Evolutionary conservation across 768 basidiomycete species (phyloP), one percentile per base, ranked within the genome.

Genomic region (Botryobasidium botryosum): DNA sequence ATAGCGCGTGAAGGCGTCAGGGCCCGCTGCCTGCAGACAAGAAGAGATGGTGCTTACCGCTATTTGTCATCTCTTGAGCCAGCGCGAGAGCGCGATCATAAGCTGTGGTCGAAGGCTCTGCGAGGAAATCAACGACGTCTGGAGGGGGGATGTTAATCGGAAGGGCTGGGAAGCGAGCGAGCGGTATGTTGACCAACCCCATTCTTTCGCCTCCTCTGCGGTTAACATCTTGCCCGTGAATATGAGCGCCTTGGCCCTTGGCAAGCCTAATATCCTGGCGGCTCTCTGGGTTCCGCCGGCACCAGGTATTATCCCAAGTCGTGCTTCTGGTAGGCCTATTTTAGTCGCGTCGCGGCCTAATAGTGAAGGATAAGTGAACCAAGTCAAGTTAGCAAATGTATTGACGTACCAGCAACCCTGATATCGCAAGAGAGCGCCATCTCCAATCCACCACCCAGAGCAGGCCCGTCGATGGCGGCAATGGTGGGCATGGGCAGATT

Each of bases 371-470:
- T 69, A 18, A 23, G 23, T 24, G 24, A 31, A 33, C 40, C 12
- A 8, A 33, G 24, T 25, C 21, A 26, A 18, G 35, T 21, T 26
- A n/a, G 33, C 3, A 40, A 32, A n/a, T 5, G 13, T 13, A 17
- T 18, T 40, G 31, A 61, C 68, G 46, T 60, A 87, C 88, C 84
- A 48, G 81, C 88, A 23, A 92, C 77, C 27, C 90, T 74, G 55
- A 96, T 61, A 65, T 96, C 90, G 61, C 87, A 92, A 2, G 85
- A 80, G 43, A 96, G 68, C 47, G 79, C 70, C 47, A 94, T 61
- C 60, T 96, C 90, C 24, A 90, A 68, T 2, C 90, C 90, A n/a
- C 90, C 90, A 7, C 90, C 90, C 0, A 96, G 68, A 6, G 90
- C 90, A 17, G 84, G 85, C 0, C 90, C 90, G 57, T 94, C 90